These are phyloP conservation scores for Mortierella sp. DNA, from an alignment of 371 early-diverging fungal species.

Conservation along the genomic window DNA sequence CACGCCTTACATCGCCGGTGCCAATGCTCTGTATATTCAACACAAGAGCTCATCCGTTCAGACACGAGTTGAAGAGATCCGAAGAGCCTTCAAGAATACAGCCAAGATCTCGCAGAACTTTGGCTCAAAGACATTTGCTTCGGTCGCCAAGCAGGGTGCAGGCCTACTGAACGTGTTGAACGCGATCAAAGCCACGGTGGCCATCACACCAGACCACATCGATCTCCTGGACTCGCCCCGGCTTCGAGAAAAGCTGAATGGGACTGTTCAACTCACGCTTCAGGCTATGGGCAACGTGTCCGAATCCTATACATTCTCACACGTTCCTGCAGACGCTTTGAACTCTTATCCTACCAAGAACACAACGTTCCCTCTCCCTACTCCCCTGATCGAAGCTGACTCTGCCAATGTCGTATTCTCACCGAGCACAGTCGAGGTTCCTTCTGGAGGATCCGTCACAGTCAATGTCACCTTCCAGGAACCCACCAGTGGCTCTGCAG, in stretches of 20 bases:
- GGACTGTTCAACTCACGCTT: constrained; percentile 62
- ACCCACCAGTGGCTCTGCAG: constrained; percentile 21
- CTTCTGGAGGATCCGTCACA: constrained; percentile 52
- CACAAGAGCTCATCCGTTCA: constrained; percentile 28
- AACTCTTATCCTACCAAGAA: constrained; percentile 55
- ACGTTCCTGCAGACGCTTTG: constrained; percentile 58
- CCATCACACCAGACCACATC: constrained; percentile 68
- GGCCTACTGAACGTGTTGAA: constrained; percentile 78
- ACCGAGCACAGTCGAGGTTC: constrained; percentile 30
- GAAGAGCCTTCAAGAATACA: constrained; percentile 49
- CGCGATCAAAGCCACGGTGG: constrained; percentile 63
- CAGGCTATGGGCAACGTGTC: constrained; percentile 65
- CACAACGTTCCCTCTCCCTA: constrained; percentile 28
- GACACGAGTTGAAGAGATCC: constrained; percentile 25
- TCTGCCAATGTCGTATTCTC: constrained; percentile 55
- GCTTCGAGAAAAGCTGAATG: constrained; percentile 25
- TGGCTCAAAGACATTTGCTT: constrained; percentile 22
- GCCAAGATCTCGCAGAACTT: constrained; percentile 33
- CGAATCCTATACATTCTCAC: constrained; percentile 62
- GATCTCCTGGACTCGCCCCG: constrained; percentile 71
- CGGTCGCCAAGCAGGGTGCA: constrained; percentile 74
- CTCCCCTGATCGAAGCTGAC: constrained; percentile 41
- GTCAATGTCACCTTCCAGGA: constrained; percentile 51
- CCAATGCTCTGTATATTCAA: constrained; percentile 66
- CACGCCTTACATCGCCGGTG: constrained; percentile 67